phyloP scores from a whole-genome alignment of 306 rosid genomes.

The Myrica gale region DNA sequence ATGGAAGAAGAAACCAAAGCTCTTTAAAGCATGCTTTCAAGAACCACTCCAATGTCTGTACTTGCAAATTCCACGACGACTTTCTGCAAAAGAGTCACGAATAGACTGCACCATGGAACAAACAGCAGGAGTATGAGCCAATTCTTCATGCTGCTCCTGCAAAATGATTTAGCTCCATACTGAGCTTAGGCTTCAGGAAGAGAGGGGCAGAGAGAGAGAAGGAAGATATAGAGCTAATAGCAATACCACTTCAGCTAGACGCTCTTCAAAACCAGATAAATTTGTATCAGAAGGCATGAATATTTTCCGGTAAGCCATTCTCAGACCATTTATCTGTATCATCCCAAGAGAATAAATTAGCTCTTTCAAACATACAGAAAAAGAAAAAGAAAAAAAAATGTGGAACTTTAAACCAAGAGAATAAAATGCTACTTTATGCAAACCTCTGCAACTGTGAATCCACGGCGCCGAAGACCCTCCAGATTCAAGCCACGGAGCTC shows the following conservation, averaged over 20 bases:
- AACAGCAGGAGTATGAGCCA: conserved; percentile 53
- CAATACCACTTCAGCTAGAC: conserved; percentile 75
- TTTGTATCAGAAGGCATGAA: conserved; percentile 61
- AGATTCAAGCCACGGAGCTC: conserved; percentile 82
- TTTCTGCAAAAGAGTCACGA: conserved; percentile 52
- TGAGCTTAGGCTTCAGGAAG: background rate
- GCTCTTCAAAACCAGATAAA: conserved; percentile 60
- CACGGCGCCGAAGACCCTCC: conserved; percentile 78
- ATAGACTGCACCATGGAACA: conserved; percentile 62
- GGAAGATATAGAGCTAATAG: background rate
- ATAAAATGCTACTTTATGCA: conserved; percentile 18
- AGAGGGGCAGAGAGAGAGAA: background rate
- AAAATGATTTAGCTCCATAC: conserved; percentile 24
- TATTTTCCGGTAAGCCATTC: conserved; percentile 70
- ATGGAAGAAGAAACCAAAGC: background rate
- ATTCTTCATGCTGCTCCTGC: conserved; percentile 66
- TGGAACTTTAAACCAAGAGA: conserved; percentile 11
- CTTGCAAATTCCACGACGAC: conserved; percentile 84
- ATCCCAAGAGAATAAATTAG: conserved; percentile 29
- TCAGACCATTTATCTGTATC: conserved; percentile 64
- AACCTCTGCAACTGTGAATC: conserved; percentile 70
- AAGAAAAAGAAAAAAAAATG: background rate
- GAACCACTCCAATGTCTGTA: conserved; percentile 59
- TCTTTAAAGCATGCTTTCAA: conserved; percentile 33
- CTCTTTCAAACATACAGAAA: conserved; percentile 15